Evolutionary conservation across 176 grass and related monocot species (phyloP), one percentile per base, ranked within the genome.

Genomic region (Paspalum vaginatum): DNA sequence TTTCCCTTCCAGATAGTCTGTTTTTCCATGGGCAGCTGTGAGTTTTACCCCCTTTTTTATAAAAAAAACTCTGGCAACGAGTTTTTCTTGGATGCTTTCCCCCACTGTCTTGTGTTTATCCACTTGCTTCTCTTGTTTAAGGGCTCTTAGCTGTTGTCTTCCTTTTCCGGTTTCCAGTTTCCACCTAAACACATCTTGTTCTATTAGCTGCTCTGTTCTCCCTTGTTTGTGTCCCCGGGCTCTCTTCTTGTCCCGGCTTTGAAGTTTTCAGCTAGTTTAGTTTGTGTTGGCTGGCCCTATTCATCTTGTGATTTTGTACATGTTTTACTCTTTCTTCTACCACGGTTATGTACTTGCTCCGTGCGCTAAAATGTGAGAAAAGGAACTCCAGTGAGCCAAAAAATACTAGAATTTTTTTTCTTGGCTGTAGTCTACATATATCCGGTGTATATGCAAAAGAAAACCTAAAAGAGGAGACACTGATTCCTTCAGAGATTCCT

Each of bases 401-500:
- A 84, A 25, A 70, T 8, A 44, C 14, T 55, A 15, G 21, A 39
- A n/a, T n/a, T n/a, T n/a, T 75, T 54, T 67, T 45, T 37, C 17
- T 42, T 41, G 22, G 41, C 10, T 17, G n/a, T 37, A n/a, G 45
- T 77, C 2, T 40, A 26, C 51, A 44, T 54, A 50, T 40, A 65
- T 72, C 47, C 9, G 56, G 25, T 21, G 81, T 49, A 79, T 50
- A 80, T 84, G 37, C 76, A 45, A 46, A 52, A 65, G 17, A 78
- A 79, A 75, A 45, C 75, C 86, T 59, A 73, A 65, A 78, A 67
- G 68, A 88, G 79, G 78, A 68, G 54, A 58, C 56, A 39, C 42
- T 71, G 77, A 76, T 81, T 81, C 87, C 65, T 89, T 32, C 40
- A 85, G 57, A 83, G 82, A 85, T 89, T 89, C 82, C 71, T 14